Percentiles rank a stretch among this genome's conserved stretches.
These are phyloP conservation scores for Trichomonascus vanleenenianus DNA, from an alignment of 805 yeast genomes.

Conservation along the genomic window DNA sequence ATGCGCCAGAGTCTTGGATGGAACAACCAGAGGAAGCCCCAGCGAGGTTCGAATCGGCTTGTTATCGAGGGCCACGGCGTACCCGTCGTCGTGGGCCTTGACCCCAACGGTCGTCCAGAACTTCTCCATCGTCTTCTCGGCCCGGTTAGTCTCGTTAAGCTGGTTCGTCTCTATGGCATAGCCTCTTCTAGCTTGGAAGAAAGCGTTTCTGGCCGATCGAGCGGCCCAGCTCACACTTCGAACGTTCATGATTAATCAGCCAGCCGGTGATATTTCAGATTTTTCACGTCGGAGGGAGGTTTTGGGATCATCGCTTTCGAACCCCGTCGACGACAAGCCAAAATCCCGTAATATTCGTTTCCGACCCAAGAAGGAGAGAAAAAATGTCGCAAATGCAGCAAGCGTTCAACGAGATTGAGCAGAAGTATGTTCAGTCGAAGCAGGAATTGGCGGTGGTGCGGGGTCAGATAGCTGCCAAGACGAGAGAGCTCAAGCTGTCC, in stretches of 20 bases:
- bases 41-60: slow-evolving; percentile 78
- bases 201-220: no score
- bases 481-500: slow-evolving; percentile 45
- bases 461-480: slow-evolving; percentile 41
- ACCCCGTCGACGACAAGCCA: no score
- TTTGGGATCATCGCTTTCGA: no score
- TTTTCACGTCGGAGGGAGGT: no score
- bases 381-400: slow-evolving; percentile 1
- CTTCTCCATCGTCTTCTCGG: slow-evolving; percentile 49
- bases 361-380: no score
- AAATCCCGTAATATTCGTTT: no score
- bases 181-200: not conserved
- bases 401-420: slow-evolving; percentile 47
- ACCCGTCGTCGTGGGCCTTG: slow-evolving; percentile 11
- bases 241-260: no score
- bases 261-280: no score
- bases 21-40: slow-evolving; percentile 64
- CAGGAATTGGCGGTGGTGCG: slow-evolving; percentile 51
- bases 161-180: slow-evolving; percentile 12
- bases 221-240: no score
- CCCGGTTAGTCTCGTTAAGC: slow-evolving; percentile 54
- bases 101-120: slow-evolving; percentile 20
- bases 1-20: slow-evolving; percentile 54
- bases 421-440: slow-evolving; percentile 50
- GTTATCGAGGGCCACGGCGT: slow-evolving; percentile 58